phyloP scores from a whole-genome alignment of 345 rosid genomes.

The Moricandia moricandioides region DNA sequence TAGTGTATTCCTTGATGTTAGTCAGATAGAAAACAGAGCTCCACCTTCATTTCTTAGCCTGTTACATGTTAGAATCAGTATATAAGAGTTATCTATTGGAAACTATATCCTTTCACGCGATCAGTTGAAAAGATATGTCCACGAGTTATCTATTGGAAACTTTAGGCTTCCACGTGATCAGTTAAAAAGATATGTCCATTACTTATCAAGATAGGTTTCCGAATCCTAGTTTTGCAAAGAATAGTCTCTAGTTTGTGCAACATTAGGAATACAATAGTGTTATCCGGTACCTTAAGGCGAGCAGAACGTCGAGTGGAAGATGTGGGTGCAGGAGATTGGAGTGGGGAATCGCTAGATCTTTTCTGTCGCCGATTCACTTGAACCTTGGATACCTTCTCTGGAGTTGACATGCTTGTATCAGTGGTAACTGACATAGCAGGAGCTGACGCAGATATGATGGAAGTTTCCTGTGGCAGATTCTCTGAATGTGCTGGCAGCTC shows the following conservation, averaged over 20 bases:
- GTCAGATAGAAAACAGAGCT: constrained; percentile 8
- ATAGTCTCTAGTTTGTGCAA: constrained; percentile 13
- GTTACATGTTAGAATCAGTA: background rate
- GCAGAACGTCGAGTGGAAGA: constrained; percentile 56
- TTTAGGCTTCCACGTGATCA: background rate
- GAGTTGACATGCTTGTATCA: constrained; percentile 54
- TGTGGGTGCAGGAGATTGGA: constrained; percentile 50
- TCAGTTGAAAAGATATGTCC: too few species aligned
- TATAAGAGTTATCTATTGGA: background rate
- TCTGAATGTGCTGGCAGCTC: constrained; percentile 45
- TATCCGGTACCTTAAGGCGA: constrained; percentile 49
- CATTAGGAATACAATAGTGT: background rate
- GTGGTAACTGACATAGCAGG: constrained; percentile 58
- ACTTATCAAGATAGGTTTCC: background rate
- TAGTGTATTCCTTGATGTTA: background rate
- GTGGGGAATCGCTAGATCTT: constrained; percentile 39
- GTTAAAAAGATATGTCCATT: background rate
- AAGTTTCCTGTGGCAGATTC: constrained; percentile 50
- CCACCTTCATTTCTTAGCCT: constrained; percentile 33
- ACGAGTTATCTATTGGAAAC: background rate
- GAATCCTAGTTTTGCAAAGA: constrained; percentile 1
- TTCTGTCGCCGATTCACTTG: constrained; percentile 37
- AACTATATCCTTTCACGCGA: too few species aligned
- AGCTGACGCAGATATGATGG: constrained; percentile 58
- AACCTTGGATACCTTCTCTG: constrained; percentile 38